These are phyloP conservation scores for Limnanthes douglasii DNA, from an alignment of 345 rosid genomes.

Conservation along the genomic window DNA sequence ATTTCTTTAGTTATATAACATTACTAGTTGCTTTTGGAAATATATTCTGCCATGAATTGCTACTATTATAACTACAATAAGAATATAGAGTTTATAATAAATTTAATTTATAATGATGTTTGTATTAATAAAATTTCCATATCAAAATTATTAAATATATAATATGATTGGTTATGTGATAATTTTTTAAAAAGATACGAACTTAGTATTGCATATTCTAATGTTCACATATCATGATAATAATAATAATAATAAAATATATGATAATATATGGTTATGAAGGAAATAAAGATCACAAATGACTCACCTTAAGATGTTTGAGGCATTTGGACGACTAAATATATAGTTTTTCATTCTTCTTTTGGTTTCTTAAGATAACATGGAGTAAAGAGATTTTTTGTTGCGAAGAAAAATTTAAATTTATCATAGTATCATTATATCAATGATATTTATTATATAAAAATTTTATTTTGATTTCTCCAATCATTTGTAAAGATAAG, in stretches of 20 bases:
- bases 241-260: no score
- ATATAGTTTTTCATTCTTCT: constrained; percentile 15
- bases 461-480: constrained; percentile 1
- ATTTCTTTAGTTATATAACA: constrained; percentile 10
- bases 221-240: no score
- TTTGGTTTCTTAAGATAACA: no score
- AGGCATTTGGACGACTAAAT: constrained; percentile 37
- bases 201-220: no score
- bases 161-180: no score
- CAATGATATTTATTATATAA: constrained; percentile 5
- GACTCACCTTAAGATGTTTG: constrained; percentile 38
- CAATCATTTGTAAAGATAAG: no score
- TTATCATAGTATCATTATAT: constrained; percentile 10
- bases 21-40: constrained; percentile 16
- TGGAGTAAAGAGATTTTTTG: no score
- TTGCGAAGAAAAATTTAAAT: no score
- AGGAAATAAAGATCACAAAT: neutral
- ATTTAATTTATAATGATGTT: no score
- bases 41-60: constrained; percentile 15
- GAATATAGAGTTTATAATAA: constrained; percentile 6
- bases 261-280: neutral
- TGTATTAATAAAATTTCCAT: no score
- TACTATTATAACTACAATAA: constrained; percentile 29
- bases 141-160: no score
- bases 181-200: no score